Conservation (phyloP, 192 early-diverging fungal genomes). For the Gonapodya prolifera region DNA sequence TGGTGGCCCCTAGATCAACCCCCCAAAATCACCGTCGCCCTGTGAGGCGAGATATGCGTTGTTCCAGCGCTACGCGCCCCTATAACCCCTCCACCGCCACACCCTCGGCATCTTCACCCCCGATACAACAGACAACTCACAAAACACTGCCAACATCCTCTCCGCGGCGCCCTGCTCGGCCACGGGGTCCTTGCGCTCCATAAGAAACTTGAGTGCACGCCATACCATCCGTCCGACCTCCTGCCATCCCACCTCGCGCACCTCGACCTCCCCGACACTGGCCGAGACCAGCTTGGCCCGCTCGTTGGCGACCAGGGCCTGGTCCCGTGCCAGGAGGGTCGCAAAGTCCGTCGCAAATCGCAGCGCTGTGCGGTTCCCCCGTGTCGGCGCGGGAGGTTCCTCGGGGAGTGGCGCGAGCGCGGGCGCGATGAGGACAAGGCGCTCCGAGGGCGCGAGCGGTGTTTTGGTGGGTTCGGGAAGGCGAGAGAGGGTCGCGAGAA, state of each 20-base stretch:
- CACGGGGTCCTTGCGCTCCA: not conserved
- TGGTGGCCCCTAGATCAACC: too few relatives aligned
- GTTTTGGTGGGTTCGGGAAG: not conserved
- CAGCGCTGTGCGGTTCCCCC: not conserved
- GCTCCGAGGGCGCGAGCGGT: not conserved
- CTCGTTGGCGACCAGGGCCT: not conserved
- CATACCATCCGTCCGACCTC: not conserved
- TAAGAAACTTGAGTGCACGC: not conserved
- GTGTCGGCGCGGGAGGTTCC: not conserved
- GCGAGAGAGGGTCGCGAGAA: not conserved
- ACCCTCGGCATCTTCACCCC: not conserved
- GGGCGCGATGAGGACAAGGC: not conserved
- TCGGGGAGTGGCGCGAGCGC: not conserved
- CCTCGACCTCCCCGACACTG: not conserved
- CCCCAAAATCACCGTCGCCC: too few relatives aligned
- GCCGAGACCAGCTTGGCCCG: not conserved
- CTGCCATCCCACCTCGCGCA: not conserved
- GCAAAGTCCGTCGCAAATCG: not conserved
- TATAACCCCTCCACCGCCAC: too few relatives aligned
- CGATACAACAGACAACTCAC: not conserved
- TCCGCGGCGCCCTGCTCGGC: not conserved
- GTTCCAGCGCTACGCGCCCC: too few relatives aligned
- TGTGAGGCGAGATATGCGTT: too few relatives aligned
- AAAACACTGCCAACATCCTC: not conserved
- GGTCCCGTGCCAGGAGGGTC: not conserved